Base-by-base conservation (phyloP, 371 early-diverging fungal genomes). In the Paraphysoderma sedebokerense region DNA sequence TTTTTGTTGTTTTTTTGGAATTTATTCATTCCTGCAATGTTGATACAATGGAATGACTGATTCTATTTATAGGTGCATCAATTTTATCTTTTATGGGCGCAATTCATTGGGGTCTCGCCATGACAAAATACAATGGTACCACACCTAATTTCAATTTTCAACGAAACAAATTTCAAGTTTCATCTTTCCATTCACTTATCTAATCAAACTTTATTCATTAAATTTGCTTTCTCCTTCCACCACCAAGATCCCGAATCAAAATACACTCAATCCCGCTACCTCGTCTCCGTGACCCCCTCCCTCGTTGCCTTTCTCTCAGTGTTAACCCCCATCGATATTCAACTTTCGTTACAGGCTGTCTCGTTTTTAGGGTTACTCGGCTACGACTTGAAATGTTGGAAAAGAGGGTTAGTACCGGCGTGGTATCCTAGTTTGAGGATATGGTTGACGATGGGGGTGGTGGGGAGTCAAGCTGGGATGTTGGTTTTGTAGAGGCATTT, bases 31-130 rank as follows among this genome's bases (percentile, higher is more conserved):
- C n/a, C n/a, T n/a, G n/a, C n/a, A n/a, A n/a, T n/a, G n/a, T n/a
- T n/a, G n/a, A n/a, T n/a, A n/a, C n/a, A n/a, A n/a, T n/a, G n/a
- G n/a, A n/a, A n/a, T n/a, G n/a, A n/a, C n/a, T n/a, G n/a, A n/a
- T n/a, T n/a, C n/a, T n/a, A n/a, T n/a, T n/a, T n/a, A n/a, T n/a
- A n/a, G n/a, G n/a, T 28, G 47, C 47, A 19, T 37, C 38, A 17
- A 46, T 46, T 13, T 15, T 46, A 23, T 5, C 11, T 6, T 46
- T 46, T 22, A 37, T 46, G 38, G 47, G 47, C 22, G 47, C 47
- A 8, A 13, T 46, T 5, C 47, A 46, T 4, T 46, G 47, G 47
- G 47, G 47, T 17, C 19, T 41, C 7, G 47, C 46, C 12, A 46
- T 46, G 47, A n/a, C 46, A 8, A 17, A 11, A 17, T 17, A n/a